These are phyloP conservation scores for Verticillium tricorpus DNA, from an alignment of 2,329 filamentous ascomycete genomes.

Conservation along the genomic window DNA sequence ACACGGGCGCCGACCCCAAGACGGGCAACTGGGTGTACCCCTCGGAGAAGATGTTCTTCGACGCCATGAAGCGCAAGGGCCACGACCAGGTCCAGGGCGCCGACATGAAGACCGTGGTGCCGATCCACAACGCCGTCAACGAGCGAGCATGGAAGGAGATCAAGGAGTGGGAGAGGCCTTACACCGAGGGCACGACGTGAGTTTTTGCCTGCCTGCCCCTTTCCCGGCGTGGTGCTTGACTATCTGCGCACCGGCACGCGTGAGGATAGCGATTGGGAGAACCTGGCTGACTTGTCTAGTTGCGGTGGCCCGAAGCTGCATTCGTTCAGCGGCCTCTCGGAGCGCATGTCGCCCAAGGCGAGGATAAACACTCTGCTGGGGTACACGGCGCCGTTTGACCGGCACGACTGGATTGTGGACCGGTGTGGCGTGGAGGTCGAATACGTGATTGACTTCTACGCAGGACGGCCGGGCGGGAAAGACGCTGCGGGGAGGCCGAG, in stretches of 20 bases:
- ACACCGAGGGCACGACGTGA: constrained; percentile 51
- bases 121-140: constrained; percentile 98
- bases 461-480: constrained; percentile 50
- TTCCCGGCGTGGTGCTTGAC: no score
- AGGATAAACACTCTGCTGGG: constrained; percentile 78
- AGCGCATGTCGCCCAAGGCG: constrained; percentile 73
- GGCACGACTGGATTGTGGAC: constrained; percentile 97
- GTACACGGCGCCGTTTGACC: constrained; percentile 89
- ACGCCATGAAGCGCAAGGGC: constrained; percentile 89
- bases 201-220: constrained; percentile 13
- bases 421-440: constrained; percentile 81
- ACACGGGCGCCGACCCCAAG: constrained; percentile 64
- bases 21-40: constrained; percentile 97
- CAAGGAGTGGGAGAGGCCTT: constrained; percentile 77
- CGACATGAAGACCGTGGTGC: constrained; percentile 89
- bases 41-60: constrained; percentile 95
- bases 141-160: constrained; percentile 95
- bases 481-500: constrained; percentile 39
- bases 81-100: constrained; percentile 58
- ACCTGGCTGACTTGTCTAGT: constrained; percentile 14
- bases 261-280: neutral
- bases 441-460: constrained; percentile 98
- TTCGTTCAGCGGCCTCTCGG: constrained; percentile 72
- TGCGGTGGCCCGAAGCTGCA: constrained; percentile 76
- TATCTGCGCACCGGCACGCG: neutral